Conservation (phyloP, 805 yeast genomes). For the Tanozyma kutaoensis region DNA sequence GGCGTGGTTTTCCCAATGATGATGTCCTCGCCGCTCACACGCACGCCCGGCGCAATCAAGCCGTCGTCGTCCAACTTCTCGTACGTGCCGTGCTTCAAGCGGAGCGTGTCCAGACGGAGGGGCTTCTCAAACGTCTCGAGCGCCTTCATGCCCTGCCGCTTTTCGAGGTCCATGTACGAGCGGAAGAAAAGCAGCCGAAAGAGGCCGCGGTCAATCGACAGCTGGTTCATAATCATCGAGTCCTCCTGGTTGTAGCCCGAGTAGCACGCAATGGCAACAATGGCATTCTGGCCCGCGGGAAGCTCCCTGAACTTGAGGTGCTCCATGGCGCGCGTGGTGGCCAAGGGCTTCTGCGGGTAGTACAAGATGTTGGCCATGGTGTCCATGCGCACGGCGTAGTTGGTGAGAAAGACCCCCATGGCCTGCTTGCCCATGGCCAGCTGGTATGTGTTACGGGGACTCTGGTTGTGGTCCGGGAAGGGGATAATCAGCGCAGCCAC, state of each 20-base stretch:
- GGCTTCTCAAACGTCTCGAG: conserved; percentile 98
- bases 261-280: conserved; percentile 96
- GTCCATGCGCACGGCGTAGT: conserved; percentile 95
- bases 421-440: conserved; percentile 99
- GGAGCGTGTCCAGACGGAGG: conserved; percentile 81
- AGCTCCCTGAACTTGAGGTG: conserved; percentile 91
- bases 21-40: conserved; percentile 98
- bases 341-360: conserved; percentile 96
- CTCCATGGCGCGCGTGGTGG: conserved; percentile 97
- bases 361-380: conserved; percentile 97
- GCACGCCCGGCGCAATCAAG: conserved; percentile 91
- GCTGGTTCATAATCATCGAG: conserved; percentile 99
- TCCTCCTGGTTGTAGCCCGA: conserved; percentile 99
- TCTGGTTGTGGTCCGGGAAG: conserved; percentile 98
- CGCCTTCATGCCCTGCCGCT: conserved; percentile 96
- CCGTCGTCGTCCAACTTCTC: conserved; percentile 98
- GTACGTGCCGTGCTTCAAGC: conserved; percentile 96
- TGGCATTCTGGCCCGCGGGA: conserved; percentile 98
- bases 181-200: conserved; percentile 93
- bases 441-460: conserved; percentile 98
- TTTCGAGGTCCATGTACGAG: conserved; percentile 97
- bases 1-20: conserved; percentile 99
- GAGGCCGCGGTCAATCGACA: conserved; percentile 91
- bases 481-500: conserved; percentile 98
- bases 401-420: conserved; percentile 96